Evolutionary conservation across 1,284 basidiomycete species (phyloP), one percentile per base, ranked within the genome.

Genomic region (Ustilago vetiveriae): DNA sequence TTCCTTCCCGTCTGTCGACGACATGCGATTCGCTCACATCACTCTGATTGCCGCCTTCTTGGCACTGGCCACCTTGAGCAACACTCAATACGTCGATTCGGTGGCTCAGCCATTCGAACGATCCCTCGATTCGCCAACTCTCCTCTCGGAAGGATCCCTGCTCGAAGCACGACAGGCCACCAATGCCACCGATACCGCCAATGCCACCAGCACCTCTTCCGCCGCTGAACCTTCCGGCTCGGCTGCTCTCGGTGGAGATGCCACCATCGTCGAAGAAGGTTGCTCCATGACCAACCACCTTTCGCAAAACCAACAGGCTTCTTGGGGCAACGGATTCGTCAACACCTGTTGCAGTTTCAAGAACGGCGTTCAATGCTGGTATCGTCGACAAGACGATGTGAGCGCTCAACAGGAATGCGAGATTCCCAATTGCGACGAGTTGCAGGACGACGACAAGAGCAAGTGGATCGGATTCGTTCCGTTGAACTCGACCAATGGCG

Each of bases 341-440:
- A 76, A 68, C 46, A 70, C 74, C 1, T 76, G 74, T 52, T 76
- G 74, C 26, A 58, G 65, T 11, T 62, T 55, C n/a, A 45, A 41
- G 4, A 35, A 40, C 10, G 46, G 56, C 3, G 54, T 68, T 4
- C 45, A 55, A 17, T 76, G 74, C 57, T 76, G 67, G 67, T 69
- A 57, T 37, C 46, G 74, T 7, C 36, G 52, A 6, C 72, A 76
- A 30, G 37, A 57, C 13, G 44, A 33, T 6, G 59, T 65, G 6
- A 37, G 44, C 0, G 29, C 52, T 0, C 24, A 51, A 6, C 39
- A 62, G 9, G 74, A 73, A 4, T 76, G 74, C 44, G 51, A 48
- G 29, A 76, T 76, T 17, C 74, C 74, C 3, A 36, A 21, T 19
- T 76, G 74, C 35, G 53, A 29, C 11, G 74, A 64, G 24, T 43